Evolutionary conservation across 2,329 filamentous ascomycete species (phyloP).

Genomic region (Chaetothyriales sp.): DNA sequence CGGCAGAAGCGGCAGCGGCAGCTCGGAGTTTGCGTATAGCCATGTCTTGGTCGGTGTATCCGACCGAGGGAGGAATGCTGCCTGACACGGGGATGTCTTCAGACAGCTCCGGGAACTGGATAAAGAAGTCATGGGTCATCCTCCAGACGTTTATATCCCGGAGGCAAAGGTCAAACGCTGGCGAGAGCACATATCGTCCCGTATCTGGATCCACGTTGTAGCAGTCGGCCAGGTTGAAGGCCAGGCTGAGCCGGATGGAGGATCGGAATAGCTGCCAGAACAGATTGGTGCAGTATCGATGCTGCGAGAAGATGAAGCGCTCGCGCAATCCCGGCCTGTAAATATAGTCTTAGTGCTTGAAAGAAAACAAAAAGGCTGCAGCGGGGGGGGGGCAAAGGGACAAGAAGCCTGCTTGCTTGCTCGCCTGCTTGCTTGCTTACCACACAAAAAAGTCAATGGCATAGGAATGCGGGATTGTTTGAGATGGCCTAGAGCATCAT

Average conservation of each 20-base stretch:
- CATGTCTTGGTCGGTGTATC: background rate
- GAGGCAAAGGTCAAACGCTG: slow-evolving; percentile 12
- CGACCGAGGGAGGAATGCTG: background rate
- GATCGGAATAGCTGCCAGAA: slow-evolving; percentile 4
- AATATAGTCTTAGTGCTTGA: background rate
- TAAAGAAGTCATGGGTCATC: slow-evolving; percentile 14
- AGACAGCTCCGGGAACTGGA: slow-evolving; percentile 13
- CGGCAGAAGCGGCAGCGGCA: too few species aligned
- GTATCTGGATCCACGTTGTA: slow-evolving; percentile 12
- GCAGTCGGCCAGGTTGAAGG: slow-evolving; percentile 5
- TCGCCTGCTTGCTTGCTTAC: background rate
- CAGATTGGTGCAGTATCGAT: slow-evolving; percentile 6
- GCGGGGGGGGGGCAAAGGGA: too few species aligned
- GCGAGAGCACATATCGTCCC: slow-evolving; percentile 13
- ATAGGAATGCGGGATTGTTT: slow-evolving; percentile 1
- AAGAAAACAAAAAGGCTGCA: background rate
- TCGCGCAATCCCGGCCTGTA: slow-evolving; percentile 3
- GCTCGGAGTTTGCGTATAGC: background rate
- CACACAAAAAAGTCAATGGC: slow-evolving; percentile 7
- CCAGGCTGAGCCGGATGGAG: slow-evolving; percentile 2
- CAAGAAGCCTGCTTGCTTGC: too few species aligned
- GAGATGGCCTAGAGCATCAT: background rate
- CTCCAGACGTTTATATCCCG: slow-evolving; percentile 14
- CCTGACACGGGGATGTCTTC: slow-evolving; percentile 10
- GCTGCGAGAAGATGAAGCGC: slow-evolving; percentile 2